phyloP scores from a whole-genome alignment of 768 basidiomycete genomes.

The Dictyophora rubrovolvata region DNA sequence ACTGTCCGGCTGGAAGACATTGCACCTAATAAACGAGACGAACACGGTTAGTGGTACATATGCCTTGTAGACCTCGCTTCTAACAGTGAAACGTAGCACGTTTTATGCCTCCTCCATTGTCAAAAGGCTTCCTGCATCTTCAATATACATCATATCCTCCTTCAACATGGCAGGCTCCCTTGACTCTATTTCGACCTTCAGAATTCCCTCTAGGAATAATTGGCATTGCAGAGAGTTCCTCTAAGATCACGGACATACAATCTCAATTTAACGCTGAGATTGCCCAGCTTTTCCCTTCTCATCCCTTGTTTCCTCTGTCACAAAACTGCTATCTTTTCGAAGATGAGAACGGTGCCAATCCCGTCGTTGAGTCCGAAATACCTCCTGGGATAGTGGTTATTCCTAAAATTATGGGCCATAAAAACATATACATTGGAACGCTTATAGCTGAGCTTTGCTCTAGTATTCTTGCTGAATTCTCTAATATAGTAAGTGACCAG shows the following conservation, averaged over 20 bases:
- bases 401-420: conserved; percentile 79
- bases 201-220: conserved; percentile 83
- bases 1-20: conserved; percentile 73
- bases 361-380: conserved; percentile 34
- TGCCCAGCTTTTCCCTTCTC: conserved; percentile 54
- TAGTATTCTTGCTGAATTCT: conserved; percentile 76
- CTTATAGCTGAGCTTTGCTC: conserved; percentile 85
- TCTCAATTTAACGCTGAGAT: conserved; percentile 59
- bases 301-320: conserved; percentile 65
- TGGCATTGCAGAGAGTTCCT: conserved; percentile 62
- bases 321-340: conserved; percentile 83
- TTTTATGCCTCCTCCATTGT: conserved; percentile 69
- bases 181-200: conserved; percentile 69
- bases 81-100: conserved; percentile 37
- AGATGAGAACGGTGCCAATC: conserved; percentile 49
- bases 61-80: background rate
- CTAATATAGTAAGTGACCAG: conserved; percentile 57
- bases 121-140: conserved; percentile 75
- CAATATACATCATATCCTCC: conserved; percentile 68
- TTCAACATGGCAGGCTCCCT: conserved; percentile 51
- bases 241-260: conserved; percentile 42
- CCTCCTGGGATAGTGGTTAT: conserved; percentile 65
- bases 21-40: conserved; percentile 67
- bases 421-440: conserved; percentile 79
- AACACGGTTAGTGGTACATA: conserved; percentile 42